Evolutionary conservation across 2,329 filamentous ascomycete species (phyloP), one percentile per base, ranked within the genome.

Genomic region (Diaporthe velutina): DNA sequence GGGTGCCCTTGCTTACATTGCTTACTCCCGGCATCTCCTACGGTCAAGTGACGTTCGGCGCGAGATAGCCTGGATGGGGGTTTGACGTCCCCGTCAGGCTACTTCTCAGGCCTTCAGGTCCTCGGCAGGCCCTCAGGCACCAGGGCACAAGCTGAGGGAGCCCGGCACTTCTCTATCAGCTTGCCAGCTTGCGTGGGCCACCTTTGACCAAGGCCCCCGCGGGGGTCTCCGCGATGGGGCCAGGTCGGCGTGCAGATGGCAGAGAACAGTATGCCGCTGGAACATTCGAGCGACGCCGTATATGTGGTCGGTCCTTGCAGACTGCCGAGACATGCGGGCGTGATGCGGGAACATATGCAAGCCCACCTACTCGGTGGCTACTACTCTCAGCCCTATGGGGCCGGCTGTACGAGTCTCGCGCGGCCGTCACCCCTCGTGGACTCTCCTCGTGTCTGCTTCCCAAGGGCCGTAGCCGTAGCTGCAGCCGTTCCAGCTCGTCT

Each of bases 331-430:
- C 45, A 73, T 70, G 71, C 48, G 66, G 57, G 66, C 67, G 71
- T 38, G 72, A 67, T 57, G 64, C 57, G 58, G 67, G 57, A 70
- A 68, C 42, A 60, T n/a, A n/a, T 71, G 74, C 74, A 74, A 42
- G 67, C 45, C 61, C 28, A 30, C 71, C 57, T 50, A 9, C 55
- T 58, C 48, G 17, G 72, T 64, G 50, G 33, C 73, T 73, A 50
- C 73, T 57, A 25, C 54, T 50, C 42, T 76, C 74, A 76, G 74
- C 74, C 74, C 74, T 76, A 76, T 48, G 74, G 71, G 72, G 73
- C 64, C 64, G 45, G 64, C 64, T 73, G 66, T 70, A 42, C 42
- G 45, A 64, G 57, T 38, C 35, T 38, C 35, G 5, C 35, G 10
- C 35, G 35, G 35, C 35, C 35, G 35, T 38, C n/a, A n/a, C n/a